A percentile compares a stretch with the other conserved stretches of the same genome.
phyloP scores from a whole-genome alignment of 371 early-diverging fungal species.

The Conidiobolus incongruus region DNA sequence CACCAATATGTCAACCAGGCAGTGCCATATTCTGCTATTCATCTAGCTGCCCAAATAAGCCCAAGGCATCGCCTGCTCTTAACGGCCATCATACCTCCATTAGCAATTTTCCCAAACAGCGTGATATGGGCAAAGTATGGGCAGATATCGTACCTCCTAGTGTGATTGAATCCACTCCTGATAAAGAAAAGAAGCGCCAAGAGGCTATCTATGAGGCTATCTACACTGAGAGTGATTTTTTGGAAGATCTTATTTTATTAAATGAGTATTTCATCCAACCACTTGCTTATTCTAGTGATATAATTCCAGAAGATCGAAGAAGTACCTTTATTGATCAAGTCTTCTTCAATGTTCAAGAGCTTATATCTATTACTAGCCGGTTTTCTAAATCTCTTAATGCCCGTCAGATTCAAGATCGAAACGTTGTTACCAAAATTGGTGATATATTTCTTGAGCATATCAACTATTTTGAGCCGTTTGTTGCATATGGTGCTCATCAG shows the following conservation, averaged over 20 bases:
- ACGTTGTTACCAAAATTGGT: slow-evolving; percentile 56
- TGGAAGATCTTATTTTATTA: slow-evolving; percentile 50
- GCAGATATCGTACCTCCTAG: slow-evolving; percentile 36
- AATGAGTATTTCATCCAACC: slow-evolving; percentile 55
- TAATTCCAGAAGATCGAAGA: slow-evolving; percentile 31
- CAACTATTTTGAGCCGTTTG: slow-evolving; percentile 49
- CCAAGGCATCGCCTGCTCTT: slow-evolving; percentile 12
- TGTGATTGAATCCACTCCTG: slow-evolving; percentile 36
- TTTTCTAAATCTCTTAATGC: slow-evolving; percentile 34
- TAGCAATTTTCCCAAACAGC: background rate
- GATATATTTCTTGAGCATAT: slow-evolving; percentile 62
- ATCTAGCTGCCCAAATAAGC: slow-evolving; percentile 51
- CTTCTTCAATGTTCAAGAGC: slow-evolving; percentile 59
- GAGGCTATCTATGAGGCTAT: slow-evolving; percentile 83
- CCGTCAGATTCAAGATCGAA: slow-evolving; percentile 35
- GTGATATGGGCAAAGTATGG: slow-evolving; percentile 20
- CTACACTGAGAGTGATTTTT: slow-evolving; percentile 72
- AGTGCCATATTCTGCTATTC: slow-evolving; percentile 62
- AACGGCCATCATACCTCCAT: background rate
- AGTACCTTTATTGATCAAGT: slow-evolving; percentile 42
- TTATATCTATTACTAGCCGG: slow-evolving; percentile 38
- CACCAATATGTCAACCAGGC: slow-evolving; percentile 51
- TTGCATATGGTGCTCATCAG: slow-evolving; percentile 75
- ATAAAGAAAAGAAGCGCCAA: slow-evolving; percentile 62
- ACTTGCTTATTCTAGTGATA: slow-evolving; percentile 22